These are phyloP conservation scores for Fusarium sp. DNA, from an alignment of 2,329 filamentous ascomycete genomes.

Conservation along the genomic window DNA sequence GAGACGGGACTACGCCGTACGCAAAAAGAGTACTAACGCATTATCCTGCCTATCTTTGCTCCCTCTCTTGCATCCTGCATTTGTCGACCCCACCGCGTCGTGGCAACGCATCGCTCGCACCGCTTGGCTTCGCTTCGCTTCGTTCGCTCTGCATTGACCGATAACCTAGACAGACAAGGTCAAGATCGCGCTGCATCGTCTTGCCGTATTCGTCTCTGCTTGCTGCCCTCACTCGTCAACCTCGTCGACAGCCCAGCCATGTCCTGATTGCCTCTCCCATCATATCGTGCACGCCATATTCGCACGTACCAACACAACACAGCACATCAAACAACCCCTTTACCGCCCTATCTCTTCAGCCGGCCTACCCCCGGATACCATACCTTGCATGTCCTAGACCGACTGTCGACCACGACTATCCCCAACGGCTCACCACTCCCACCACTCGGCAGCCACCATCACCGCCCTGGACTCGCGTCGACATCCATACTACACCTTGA, in stretches of 20 bases:
- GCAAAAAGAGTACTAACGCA: constrained; percentile 25
- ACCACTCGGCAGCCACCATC: constrained; percentile 37
- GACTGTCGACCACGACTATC: constrained; percentile 35
- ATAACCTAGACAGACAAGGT: constrained; percentile 15
- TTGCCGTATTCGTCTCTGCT: constrained; percentile 7
- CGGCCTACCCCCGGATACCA: constrained; percentile 25
- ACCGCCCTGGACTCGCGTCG: constrained; percentile 30
- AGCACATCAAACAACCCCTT: constrained; percentile 12
- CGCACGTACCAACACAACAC: constrained; percentile 13
- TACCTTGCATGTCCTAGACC: constrained; percentile 38
- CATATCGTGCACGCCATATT: constrained; percentile 18
- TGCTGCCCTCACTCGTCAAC: constrained; percentile 1
- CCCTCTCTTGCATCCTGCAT: constrained; percentile 41
- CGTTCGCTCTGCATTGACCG: constrained; percentile 21
- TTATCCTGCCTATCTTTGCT: constrained; percentile 14
- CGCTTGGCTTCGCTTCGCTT: constrained; percentile 26
- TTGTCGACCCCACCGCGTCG: constrained; percentile 41
- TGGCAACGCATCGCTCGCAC: constrained; percentile 40
- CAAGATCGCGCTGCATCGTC: constrained; percentile 10
- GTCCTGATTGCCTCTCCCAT: constrained; percentile 22
- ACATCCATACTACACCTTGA: constrained; percentile 30
- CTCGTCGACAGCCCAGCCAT: constrained; percentile 25
- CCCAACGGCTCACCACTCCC: constrained; percentile 35
- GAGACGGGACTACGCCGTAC: constrained; percentile 27
- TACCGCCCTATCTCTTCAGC: constrained; percentile 30